Base-by-base conservation (phyloP, 2,329 filamentous ascomycete genomes). In the Neurospora sp. region DNA sequence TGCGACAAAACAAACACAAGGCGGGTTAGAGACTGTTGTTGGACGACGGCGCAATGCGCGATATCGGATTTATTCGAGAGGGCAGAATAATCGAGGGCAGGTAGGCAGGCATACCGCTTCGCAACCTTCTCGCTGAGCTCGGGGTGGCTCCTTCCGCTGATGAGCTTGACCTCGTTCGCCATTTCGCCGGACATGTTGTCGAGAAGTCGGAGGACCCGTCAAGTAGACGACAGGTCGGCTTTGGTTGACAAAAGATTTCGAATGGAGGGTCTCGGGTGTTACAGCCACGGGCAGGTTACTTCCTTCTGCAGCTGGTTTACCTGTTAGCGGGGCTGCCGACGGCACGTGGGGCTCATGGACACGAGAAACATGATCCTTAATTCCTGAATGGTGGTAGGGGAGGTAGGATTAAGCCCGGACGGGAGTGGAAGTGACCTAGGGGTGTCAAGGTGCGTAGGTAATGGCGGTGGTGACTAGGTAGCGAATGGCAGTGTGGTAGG, bases 81-180 rank as follows among this genome's bases (percentile, higher is more conserved):
- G 23, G 4, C 19, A 52, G 3, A 3, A 28, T 23, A 3, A 28
- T 23, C 1, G 46, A 19, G 41, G 41, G 41, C 41, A 46, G 41
- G 41, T 36, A 62, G 46, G 12, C 43, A 71, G 65, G 69, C 70
- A 68, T 74, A 76, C 74, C 74, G 74, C 72, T 76, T 76, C 39
- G 74, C 74, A 36, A 76, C 73, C 70, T 81, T 81, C 73, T 79
- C 79, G 76, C 82, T 84, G 72, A 85, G 80, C 71, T 83, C 81
- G 70, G 81, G 81, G 77, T 84, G 83, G 77, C 81, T 83, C 75
- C 80, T 83, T 73, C 83, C 82, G 73, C 82, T 83, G 76, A 84
- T 82, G 74, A 85, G 80, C 77, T 85, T 85, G 78, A 85, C 84
- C 76, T 85, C 83, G 80, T 85, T 85, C 67, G 83, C 82, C 82